Base-by-base conservation (phyloP, 306 rosid species). In the Prunus padus region DNA sequence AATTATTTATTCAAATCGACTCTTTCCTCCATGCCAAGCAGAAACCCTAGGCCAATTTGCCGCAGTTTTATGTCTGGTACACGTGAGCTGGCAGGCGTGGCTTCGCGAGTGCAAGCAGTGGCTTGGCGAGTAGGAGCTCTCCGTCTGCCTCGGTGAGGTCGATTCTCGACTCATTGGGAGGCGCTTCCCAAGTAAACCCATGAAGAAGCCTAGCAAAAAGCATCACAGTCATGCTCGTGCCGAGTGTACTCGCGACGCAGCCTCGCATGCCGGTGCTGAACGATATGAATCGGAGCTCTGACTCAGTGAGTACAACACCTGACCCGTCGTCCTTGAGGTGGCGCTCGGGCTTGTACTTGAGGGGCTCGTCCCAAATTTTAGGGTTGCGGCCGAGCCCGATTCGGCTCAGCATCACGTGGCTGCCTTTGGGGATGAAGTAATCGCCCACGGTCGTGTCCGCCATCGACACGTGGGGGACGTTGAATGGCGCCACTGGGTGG, bases 401-500 rank as follows among this genome's bases (percentile, higher is more conserved):
- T 74, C 88, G 80, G n/a, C 85, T 78, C 0, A 87, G n/a, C 3
- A 87, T 0, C 56, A 86, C 80, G 8, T 77, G 83, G 23, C 88
- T 82, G 8, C 84, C 88, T 20, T 83, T 83, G 18, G 83, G 85
- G 49, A 83, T 83, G n/a, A 77, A 46, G 81, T 86, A 71, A n/a
- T 60, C 37, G 2, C 33, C 67, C 5, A 86, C 71, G 0, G 31
- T 20, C 2, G 63, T 33, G 44, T 87, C 89, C 0, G 26, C 20
- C 57, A 42, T 65, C 0, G 77, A 6, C 4, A 87, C 79, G 42
- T 85, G 84, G 1, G 91, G 87, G 46, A 45, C 7, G 19, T 33
- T 79, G 3, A 84, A 83, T 20, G 77, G 30, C 0, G 19, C 73
- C 2, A 67, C 26, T 0, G 86, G 89, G 23, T 85, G 87, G 22